Evolutionary conservation across 2,329 filamentous ascomycete species (phyloP).

Genomic region (Ciborinia camelliae): DNA sequence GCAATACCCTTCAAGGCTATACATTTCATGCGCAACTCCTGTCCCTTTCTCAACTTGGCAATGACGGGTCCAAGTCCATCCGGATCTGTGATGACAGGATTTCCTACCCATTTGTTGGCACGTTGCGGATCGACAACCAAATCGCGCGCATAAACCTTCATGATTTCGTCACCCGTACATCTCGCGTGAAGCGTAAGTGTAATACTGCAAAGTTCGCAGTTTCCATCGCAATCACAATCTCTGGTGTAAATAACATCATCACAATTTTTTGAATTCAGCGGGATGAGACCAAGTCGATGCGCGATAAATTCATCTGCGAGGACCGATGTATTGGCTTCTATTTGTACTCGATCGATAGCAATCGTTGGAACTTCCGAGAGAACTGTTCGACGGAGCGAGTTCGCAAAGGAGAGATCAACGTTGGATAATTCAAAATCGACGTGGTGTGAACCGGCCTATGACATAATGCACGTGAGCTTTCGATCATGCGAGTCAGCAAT

Average conservation of each 20-base stretch:
- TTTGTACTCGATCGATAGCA: slow-evolving; percentile 90
- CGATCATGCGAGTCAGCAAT: background rate
- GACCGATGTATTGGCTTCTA: slow-evolving; percentile 91
- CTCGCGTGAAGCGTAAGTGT: slow-evolving; percentile 79
- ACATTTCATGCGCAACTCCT: slow-evolving; percentile 86
- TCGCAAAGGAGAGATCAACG: slow-evolving; percentile 87
- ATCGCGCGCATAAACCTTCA: slow-evolving; percentile 92
- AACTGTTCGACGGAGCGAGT: slow-evolving; percentile 86
- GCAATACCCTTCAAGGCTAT: slow-evolving; percentile 98
- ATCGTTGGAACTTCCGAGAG: slow-evolving; percentile 92
- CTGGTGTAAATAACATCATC: slow-evolving; percentile 81
- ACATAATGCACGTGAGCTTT: slow-evolving; percentile 28
- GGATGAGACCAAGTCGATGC: slow-evolving; percentile 86
- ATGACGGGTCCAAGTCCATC: slow-evolving; percentile 81
- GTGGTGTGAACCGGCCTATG: slow-evolving; percentile 70
- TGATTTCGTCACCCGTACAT: slow-evolving; percentile 80
- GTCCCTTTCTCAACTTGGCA: slow-evolving; percentile 82
- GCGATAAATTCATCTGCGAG: slow-evolving; percentile 94
- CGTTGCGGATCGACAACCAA: slow-evolving; percentile 68
- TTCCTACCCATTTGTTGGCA: slow-evolving; percentile 71
- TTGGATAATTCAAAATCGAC: slow-evolving; percentile 91
- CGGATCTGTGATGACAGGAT: slow-evolving; percentile 78
- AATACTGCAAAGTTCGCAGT: slow-evolving; percentile 89
- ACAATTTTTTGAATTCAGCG: slow-evolving; percentile 79
- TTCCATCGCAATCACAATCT: slow-evolving; percentile 94